These are phyloP conservation scores for Cinchona pubescens DNA, from an alignment of 257 asterid genomes.

Conservation along the genomic window DNA sequence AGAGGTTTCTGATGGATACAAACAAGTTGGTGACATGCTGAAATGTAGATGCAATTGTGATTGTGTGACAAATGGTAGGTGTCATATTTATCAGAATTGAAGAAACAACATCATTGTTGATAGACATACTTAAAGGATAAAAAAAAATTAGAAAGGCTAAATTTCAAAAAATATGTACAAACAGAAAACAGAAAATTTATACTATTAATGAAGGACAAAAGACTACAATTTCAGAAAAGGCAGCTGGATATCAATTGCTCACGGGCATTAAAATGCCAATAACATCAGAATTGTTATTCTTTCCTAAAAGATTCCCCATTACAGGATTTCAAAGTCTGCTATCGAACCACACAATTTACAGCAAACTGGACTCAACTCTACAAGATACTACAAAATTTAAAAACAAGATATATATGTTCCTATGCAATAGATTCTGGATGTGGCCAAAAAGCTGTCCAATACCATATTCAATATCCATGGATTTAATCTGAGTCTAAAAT, in stretches of 20 bases:
- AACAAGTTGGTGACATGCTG: background rate
- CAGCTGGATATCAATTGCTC: constrained; percentile 1
- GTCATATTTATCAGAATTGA: constrained; percentile 3
- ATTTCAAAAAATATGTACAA: background rate
- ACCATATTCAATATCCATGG: constrained; percentile 23
- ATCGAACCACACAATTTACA: constrained; percentile 49
- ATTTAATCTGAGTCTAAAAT: constrained; percentile 14
- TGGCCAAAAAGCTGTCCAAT: constrained; percentile 19
- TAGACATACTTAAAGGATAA: background rate
- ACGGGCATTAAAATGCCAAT: constrained; percentile 4
- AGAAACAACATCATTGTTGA: background rate
- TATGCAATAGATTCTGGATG: constrained; percentile 12
- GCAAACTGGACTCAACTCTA: constrained; percentile 37
- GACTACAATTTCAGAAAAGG: constrained; percentile 11
- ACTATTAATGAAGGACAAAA: background rate
- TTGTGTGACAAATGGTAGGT: background rate
- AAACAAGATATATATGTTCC: constrained; percentile 28
- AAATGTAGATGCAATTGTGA: background rate
- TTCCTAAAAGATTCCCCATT: constrained; percentile 9
- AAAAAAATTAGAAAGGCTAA: background rate
- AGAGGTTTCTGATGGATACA: background rate
- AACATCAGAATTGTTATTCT: constrained; percentile 17
- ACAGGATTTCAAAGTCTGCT: constrained; percentile 13
- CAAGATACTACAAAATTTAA: constrained; percentile 32
- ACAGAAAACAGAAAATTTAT: background rate